Evolutionary conservation across 495 filamentous ascomycete species (phyloP).

Genomic region (Neurospora tetrasperma): DNA sequence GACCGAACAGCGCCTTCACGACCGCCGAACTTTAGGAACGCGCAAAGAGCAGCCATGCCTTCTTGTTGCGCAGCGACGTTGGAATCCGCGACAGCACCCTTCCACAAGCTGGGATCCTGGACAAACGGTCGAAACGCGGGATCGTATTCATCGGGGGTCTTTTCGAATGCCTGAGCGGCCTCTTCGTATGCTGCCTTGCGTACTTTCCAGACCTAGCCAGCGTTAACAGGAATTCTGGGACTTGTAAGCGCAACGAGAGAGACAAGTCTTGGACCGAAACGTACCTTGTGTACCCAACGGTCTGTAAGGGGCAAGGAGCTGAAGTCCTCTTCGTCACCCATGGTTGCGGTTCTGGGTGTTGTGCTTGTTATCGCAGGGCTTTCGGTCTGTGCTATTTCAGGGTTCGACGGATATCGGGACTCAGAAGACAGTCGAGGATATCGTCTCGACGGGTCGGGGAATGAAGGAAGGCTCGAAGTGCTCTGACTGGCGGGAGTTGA

Average conservation of each 20-base stretch:
- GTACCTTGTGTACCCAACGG: constrained; percentile 78
- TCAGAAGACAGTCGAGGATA: not conserved
- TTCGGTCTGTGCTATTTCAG: not conserved
- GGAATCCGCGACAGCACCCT: constrained; percentile 84
- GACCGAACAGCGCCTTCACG: constrained; percentile 70
- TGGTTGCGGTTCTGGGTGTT: constrained; percentile 21
- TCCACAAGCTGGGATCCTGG: constrained; percentile 79
- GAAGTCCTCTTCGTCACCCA: constrained; percentile 79
- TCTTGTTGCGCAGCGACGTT: constrained; percentile 97
- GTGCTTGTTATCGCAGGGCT: not conserved
- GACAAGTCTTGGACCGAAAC: constrained; percentile 8
- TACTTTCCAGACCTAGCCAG: constrained; percentile 80
- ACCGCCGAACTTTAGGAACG: constrained; percentile 83
- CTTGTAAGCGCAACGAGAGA: not conserved
- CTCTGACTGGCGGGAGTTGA: constrained; percentile 2
- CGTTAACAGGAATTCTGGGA: constrained; percentile 3
- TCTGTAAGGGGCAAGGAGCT: constrained; percentile 71
- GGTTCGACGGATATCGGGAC: not conserved
- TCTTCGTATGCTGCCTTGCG: constrained; percentile 93
- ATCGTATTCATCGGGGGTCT: constrained; percentile 77
- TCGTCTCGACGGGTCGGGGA: constrained; percentile 2
- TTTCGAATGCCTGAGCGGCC: constrained; percentile 74
- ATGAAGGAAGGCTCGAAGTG: not conserved
- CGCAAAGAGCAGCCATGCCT: constrained; percentile 73
- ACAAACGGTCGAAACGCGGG: constrained; percentile 78